A percentile compares a stretch with the other conserved stretches of the same genome.
Evolutionary conservation across 1,284 basidiomycete species (phyloP).

Genomic region (Neonothopanus nambi): DNA sequence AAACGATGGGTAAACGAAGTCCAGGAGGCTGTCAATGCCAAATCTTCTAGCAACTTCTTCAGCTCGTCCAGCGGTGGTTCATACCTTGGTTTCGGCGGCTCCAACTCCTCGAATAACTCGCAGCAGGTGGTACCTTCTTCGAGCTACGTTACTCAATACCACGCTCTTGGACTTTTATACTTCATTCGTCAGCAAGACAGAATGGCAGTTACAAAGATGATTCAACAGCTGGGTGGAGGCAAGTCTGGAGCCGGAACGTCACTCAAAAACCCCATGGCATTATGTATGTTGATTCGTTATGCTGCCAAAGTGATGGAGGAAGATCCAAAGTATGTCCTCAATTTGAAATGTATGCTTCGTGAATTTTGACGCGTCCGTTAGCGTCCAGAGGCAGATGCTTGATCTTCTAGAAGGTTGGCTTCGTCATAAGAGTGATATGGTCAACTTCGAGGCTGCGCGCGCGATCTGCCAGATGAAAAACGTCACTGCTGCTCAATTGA

Average conservation of each 20-base stretch:
- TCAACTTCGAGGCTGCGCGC: conserved; percentile 97
- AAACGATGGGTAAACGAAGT: conserved; percentile 99
- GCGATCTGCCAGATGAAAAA: conserved; percentile 96
- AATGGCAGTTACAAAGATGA: conserved; percentile 99
- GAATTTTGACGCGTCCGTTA: conserved; percentile 29
- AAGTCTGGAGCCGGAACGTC: conserved; percentile 82
- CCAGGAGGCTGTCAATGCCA: conserved; percentile 93
- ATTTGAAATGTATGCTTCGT: conserved; percentile 2
- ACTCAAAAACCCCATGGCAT: conserved; percentile 95
- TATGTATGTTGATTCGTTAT: conserved; percentile 98
- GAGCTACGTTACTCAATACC: conserved; percentile 96
- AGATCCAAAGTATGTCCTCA: conserved; percentile 83
- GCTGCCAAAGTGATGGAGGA: conserved; percentile 98
- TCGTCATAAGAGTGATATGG: conserved; percentile 99
- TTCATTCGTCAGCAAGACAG: conserved; percentile 96
- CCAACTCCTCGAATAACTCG: conserved; percentile 49
- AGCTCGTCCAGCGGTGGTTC: conserved; percentile 51
- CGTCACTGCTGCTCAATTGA: conserved; percentile 76
- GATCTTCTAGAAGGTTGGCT: conserved; percentile 95
- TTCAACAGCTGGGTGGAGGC: conserved; percentile 92
- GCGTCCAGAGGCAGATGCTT: conserved; percentile 89
- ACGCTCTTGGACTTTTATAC: conserved; percentile 93
- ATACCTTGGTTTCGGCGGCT: conserved; percentile 72
- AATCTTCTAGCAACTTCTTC: conserved; percentile 75
- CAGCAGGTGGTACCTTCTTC: conserved; percentile 84